Evolutionary conservation across 331 rosid genomes (phyloP), one percentile per base, ranked within the genome.

Genomic region (Malus hybrid): DNA sequence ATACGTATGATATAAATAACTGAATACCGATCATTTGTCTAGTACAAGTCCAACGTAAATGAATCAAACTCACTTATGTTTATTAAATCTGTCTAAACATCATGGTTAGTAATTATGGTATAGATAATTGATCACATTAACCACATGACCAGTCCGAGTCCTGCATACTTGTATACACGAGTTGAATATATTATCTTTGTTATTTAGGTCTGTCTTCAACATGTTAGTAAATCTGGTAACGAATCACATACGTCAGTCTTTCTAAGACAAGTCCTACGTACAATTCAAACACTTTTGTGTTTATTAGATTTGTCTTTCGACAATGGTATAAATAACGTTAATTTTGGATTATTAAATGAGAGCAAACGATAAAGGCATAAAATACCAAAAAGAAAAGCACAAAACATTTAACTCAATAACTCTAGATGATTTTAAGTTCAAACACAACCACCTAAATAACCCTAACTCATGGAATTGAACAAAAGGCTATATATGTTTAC

Each of bases 381-480:
- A 19, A 18, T 56, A 29, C 42, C 46, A 74, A 64, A 50, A 58
- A 16, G 66, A 16, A 72, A 18, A 58, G 32, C 57, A 20, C 13
- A 36, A 15, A 29, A 10, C 13, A 32, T 67, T 76, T 24, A 65
- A 11, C 39, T 80, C 65, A 29, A 20, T 69, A 77, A 67, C 77
- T 80, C 71, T 28, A 64, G 28, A 74, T 79, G 28, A 70, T 29
- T 63, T 55, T 36, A n/a, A 75, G 53, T 79, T 56, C 29, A 10
- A 53, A 34, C 78, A 13, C 63, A 0, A 74, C 83, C 7, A 61
- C 66, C 68, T 30, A 29, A 63, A 65, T 7, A 75, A 79, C 69
- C 81, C 82, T 36, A 84, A 67, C 84, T 77, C 83, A 74, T 80
- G 72, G 68, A 75, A 50, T 15, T 50, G n/a, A 56, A 22, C 15